phyloP scores from a whole-genome alignment of 306 rosid genomes.

The Abrus pulchellus region DNA sequence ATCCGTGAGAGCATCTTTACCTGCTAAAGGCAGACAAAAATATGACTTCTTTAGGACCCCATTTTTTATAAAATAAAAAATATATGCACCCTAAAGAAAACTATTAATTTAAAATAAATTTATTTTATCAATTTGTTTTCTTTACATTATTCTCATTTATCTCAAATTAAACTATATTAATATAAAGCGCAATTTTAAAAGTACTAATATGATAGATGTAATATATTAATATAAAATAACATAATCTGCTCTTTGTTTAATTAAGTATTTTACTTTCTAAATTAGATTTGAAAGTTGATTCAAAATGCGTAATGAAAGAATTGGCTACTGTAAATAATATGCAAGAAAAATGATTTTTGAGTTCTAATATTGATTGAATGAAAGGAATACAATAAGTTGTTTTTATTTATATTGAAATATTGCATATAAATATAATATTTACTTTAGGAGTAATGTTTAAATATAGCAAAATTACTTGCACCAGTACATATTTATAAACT shows the following conservation, averaged over 20 bases:
- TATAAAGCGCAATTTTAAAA: neutral
- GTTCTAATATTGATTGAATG: no score
- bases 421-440: no score
- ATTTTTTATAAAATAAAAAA: neutral
- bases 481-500: no score
- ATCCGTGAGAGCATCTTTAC: constrained; percentile 41
- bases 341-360: no score
- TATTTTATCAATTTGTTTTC: neutral
- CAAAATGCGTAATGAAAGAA: neutral
- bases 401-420: no score
- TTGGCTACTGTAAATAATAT: neutral
- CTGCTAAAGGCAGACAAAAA: constrained; percentile 38
- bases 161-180: neutral
- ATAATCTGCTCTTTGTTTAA: neutral
- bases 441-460: no score
- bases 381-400: neutral
- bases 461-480: no score
- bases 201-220: neutral
- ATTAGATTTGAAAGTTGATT: neutral
- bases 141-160: neutral
- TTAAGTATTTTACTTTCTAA: neutral
- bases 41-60: neutral
- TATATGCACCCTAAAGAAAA: neutral
- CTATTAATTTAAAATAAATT: neutral
- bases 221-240: neutral